phyloP scores from a whole-genome alignment of 495 filamentous ascomycete genomes.

The Gamarada debralockiae region DNA sequence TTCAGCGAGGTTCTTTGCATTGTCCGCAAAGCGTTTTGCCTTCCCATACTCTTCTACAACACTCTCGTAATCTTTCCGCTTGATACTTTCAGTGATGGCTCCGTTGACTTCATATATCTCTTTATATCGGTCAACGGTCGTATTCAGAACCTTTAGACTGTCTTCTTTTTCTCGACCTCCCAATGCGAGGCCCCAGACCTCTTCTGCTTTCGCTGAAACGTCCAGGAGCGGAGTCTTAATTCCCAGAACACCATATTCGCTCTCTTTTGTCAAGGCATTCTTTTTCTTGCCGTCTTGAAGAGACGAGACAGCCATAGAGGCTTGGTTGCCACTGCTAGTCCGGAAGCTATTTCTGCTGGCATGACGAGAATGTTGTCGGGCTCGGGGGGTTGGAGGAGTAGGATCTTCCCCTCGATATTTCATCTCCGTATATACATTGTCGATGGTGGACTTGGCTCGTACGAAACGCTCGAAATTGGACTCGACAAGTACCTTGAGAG shows the following conservation, averaged over 20 bases:
- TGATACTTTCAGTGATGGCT: slow-evolving; percentile 78
- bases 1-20: slow-evolving; percentile 60
- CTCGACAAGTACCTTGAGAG: slow-evolving; percentile 91
- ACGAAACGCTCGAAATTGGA: slow-evolving; percentile 98
- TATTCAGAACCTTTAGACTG: slow-evolving; percentile 68
- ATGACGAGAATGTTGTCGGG: slow-evolving; percentile 53
- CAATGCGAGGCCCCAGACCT: slow-evolving; percentile 93
- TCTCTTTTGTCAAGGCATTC: slow-evolving; percentile 88
- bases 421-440: slow-evolving; percentile 98
- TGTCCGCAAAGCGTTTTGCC: slow-evolving; percentile 70
- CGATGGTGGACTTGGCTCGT: slow-evolving; percentile 91
- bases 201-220: slow-evolving; percentile 88
- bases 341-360: slow-evolving; percentile 61
- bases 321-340: slow-evolving; percentile 40
- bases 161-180: slow-evolving; percentile 91
- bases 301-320: slow-evolving; percentile 20
- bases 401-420: slow-evolving; percentile 73
- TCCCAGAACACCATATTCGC: slow-evolving; percentile 88
- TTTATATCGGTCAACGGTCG: slow-evolving; percentile 70
- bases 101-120: slow-evolving; percentile 76
- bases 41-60: slow-evolving; percentile 82
- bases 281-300: slow-evolving; percentile 55
- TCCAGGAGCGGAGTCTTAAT: slow-evolving; percentile 85
- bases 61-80: slow-evolving; percentile 80
- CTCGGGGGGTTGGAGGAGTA: slow-evolving; percentile 28